Evolutionary conservation across 768 basidiomycete genomes (phyloP).

Genomic region (Rhizopogon roseolus): DNA sequence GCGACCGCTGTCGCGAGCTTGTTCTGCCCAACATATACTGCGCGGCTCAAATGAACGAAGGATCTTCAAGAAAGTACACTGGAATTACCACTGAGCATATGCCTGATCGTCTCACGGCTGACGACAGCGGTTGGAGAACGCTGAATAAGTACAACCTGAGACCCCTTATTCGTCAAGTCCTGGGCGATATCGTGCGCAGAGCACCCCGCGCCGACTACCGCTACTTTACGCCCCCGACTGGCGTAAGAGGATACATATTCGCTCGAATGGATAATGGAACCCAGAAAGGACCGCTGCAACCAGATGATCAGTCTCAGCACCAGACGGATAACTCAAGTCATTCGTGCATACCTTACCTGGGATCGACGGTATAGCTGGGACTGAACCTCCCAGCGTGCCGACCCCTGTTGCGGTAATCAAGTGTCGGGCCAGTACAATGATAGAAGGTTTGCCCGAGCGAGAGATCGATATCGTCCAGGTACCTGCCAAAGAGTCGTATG

Average conservation of each 20-base stretch:
- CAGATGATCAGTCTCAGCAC: neutral
- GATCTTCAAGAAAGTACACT: neutral
- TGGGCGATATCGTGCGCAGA: slow-evolving; percentile 11
- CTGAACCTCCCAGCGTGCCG: slow-evolving; percentile 1
- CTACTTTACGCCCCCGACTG: neutral
- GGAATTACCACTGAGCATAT: slow-evolving; percentile 1
- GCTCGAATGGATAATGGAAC: slow-evolving; percentile 1
- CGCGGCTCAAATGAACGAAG: neutral
- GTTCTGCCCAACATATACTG: slow-evolving; percentile 6
- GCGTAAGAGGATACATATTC: neutral
- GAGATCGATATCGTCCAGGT: neutral
- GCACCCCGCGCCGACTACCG: slow-evolving; percentile 9
- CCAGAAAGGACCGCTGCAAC: neutral
- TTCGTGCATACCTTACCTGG: neutral
- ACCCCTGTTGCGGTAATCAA: slow-evolving; percentile 2
- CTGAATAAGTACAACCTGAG: slow-evolving; percentile 2
- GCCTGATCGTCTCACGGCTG: slow-evolving; percentile 4
- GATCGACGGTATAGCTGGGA: neutral
- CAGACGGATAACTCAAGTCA: neutral
- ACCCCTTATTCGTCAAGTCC: slow-evolving; percentile 4
- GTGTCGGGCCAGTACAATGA: neutral
- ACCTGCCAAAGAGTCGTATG: neutral
- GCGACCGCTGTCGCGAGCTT: slow-evolving; percentile 6
- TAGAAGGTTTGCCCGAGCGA: neutral
- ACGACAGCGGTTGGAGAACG: slow-evolving; percentile 8